These are phyloP conservation scores for Bipolaris bicolor DNA, from an alignment of 2,329 filamentous ascomycete genomes.

Conservation along the genomic window DNA sequence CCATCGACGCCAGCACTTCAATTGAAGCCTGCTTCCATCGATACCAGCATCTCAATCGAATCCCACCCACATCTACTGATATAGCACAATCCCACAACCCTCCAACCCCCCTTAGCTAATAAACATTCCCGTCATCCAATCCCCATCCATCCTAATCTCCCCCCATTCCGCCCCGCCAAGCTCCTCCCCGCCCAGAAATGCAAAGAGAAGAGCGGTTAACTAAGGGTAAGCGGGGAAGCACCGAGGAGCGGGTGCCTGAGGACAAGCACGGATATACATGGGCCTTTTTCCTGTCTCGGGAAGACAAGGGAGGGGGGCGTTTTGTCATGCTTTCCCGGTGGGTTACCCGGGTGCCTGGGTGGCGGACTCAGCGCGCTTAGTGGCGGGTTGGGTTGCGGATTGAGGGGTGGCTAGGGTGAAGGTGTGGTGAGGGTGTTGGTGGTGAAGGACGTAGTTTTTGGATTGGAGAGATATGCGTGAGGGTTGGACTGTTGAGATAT, in stretches of 20 bases:
- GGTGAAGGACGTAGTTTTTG: too few species aligned
- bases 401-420: background rate
- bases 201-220: background rate
- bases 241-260: background rate
- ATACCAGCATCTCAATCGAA: too few species aligned
- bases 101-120: background rate
- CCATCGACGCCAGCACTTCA: background rate
- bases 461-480: too few species aligned
- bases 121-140: background rate
- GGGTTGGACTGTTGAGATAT: too few species aligned
- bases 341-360: background rate
- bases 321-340: too few species aligned
- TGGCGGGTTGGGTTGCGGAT: background rate
- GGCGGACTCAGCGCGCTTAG: background rate
- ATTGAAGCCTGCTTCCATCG: background rate
- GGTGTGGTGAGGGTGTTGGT: background rate
- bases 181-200: background rate
- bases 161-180: background rate
- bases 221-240: background rate
- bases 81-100: too few species aligned
- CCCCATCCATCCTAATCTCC: background rate
- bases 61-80: too few species aligned
- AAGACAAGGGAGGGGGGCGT: background rate
- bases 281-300: background rate
- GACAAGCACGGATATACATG: constrained; percentile 11